Percentiles rank a stretch among this genome's conserved stretches.
Conservation (phyloP, 2,329 filamentous ascomycete genomes). For the Beauveria rudraprayagi region DNA sequence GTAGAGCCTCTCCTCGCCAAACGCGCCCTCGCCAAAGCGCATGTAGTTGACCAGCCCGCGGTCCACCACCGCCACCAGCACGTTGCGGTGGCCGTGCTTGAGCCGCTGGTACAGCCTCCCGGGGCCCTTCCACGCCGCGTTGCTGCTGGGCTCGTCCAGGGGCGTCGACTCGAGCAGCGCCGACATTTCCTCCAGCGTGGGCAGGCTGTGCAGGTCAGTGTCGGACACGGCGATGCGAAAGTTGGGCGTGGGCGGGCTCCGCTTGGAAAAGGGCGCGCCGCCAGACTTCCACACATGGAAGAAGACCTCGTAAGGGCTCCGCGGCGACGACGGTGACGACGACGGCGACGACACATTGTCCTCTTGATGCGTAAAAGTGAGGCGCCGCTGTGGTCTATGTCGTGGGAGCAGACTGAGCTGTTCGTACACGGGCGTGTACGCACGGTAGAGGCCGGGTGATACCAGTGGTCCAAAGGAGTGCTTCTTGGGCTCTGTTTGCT, state of each 20-base stretch:
- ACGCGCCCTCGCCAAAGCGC: constrained; percentile 69
- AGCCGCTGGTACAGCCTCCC: constrained; percentile 64
- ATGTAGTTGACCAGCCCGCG: constrained; percentile 85
- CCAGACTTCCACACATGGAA: constrained; percentile 72
- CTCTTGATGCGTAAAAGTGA: constrained; percentile 13
- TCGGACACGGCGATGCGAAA: constrained; percentile 80
- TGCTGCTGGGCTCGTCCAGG: constrained; percentile 47
- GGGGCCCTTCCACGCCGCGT: constrained; percentile 25
- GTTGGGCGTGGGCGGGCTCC: constrained; percentile 68
- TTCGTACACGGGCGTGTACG: constrained; percentile 64
- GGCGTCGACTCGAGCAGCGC: constrained; percentile 67
- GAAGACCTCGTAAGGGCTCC: constrained; percentile 60
- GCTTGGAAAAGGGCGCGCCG: constrained; percentile 63
- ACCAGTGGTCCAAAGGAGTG: constrained; percentile 48
- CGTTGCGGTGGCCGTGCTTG: constrained; percentile 77
- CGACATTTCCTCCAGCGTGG: constrained; percentile 63
- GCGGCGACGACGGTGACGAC: constrained; percentile 11
- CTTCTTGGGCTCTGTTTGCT: constrained; percentile 18
- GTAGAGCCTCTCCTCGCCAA: constrained; percentile 66
- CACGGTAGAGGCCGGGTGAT: constrained; percentile 55
- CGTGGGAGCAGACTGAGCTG: constrained; percentile 66
- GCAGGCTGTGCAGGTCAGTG: constrained; percentile 62
- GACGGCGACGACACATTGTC: constrained; percentile 1
- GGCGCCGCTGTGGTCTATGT: constrained; percentile 46
- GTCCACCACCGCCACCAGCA: constrained; percentile 82